Evolutionary conservation across 768 basidiomycete genomes (phyloP), one percentile per base, ranked within the genome.

Genomic region (Suillus americanus): DNA sequence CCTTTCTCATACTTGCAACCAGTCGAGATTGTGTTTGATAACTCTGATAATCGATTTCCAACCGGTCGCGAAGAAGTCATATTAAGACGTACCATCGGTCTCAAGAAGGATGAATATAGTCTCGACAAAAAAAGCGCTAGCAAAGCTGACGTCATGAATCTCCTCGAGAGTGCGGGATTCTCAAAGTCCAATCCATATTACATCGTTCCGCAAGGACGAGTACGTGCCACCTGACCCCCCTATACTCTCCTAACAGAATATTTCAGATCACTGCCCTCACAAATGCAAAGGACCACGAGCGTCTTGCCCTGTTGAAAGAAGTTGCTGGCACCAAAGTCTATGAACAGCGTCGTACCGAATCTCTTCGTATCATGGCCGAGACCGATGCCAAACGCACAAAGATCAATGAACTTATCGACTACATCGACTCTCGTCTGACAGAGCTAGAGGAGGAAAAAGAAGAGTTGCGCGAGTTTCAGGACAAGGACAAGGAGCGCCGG

Each of bases 151-250:
- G 94, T 99, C 23, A 97, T 97, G 94, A 96, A 94, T 72, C 82
- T 99, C 30, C 85, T 99, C 54, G 97, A 99, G 75, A 92, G 90
- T 72, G 97, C 97, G 1, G 97, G 97, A 1, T 99, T 99, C 80
- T 95, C 92, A 79, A 92, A 94, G 73, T 91, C 91, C n/a, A 99
- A 99, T 72, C 97, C 97, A 0, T 99, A 99, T 75, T 99, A 99
- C 72, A 99, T 99, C 68, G 97, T 99, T 0, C 97, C 97, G 2
- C 97, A 99, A 81, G 97, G 97, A 61, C 82, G 97, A 60, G 96
- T 97, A 70, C 77, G 89, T 84, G 18, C 12, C 41, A 35, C 18
- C 12, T 30, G 3, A 10, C 35, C 28, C 1, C 20, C 37, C 4
- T 40, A 28, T 46, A n/a, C 12, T 57, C 20, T 28, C 59, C 67